Evolutionary conservation across 1,139 yeast genomes (phyloP), one percentile per base, ranked within the genome.

Genomic region (Debaryomyces sp.): DNA sequence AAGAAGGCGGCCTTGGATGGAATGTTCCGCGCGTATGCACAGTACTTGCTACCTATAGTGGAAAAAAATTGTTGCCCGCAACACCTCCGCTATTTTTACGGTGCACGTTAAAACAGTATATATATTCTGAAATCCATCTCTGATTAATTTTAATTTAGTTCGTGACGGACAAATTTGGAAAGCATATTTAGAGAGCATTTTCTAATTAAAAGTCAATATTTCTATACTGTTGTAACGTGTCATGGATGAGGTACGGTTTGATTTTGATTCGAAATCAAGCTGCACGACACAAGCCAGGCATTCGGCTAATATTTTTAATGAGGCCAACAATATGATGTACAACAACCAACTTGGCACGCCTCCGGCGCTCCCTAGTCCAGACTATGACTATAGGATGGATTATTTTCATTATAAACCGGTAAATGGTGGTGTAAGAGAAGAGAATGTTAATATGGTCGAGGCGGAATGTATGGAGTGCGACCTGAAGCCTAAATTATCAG

Each of bases 341-440:
- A 43, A 43, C 41, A 34, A 37, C 29, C 45, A 43, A 30, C 38
- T 43, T 12, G 37, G 21, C n/a, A 43, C 45, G 5, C 45, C 45
- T 6, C 45, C 45, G n/a, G 23, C 18, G 15, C n/a, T 30, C 10
- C 36, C 41, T 4, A 43, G 34, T 13, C 41, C 41, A 9, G 41
- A 36, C 6, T 23, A 32, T 8, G 41, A 43, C 34, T 35, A 29
- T 29, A 34, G 41, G 12, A 35, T 43, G 41, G 45, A 36, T 15
- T 43, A 43, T 18, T 43, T 43, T 33, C 41, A 43, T 12, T 36
- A 24, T 18, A 35, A 37, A 21, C 41, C 41, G n/a, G 29, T 21
- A 9, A 30, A 2, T 15, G 17, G 15, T 10, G 37, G 13, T 26
- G 3, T 17, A 21, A 30, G 29, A 12, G 27, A 29, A 6, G 37